phyloP scores from a whole-genome alignment of 2,329 filamentous ascomycete genomes.

The Fusarium sp. region DNA sequence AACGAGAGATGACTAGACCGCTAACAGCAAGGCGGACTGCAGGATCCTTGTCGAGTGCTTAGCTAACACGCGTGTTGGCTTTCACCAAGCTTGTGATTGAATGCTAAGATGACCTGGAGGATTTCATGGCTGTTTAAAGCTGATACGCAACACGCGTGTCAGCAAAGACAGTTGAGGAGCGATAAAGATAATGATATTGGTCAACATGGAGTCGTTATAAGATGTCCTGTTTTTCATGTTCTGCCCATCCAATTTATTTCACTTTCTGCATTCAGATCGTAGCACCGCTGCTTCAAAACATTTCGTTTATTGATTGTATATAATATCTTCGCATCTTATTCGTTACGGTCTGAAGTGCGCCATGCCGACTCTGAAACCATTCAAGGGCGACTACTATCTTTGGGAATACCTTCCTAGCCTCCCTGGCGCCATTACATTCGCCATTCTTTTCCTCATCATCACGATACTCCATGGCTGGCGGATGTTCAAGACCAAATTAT shows the following conservation, averaged over 20 bases:
- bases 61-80: constrained; percentile 42
- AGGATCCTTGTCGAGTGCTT: rapidly evolving
- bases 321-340: not conserved
- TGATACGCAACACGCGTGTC: constrained; percentile 35
- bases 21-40: rapidly evolving
- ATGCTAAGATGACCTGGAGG: not conserved
- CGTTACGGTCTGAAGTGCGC: no score
- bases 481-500: constrained; percentile 58
- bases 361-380: constrained; percentile 22
- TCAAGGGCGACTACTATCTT: constrained; percentile 19
- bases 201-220: rapidly evolving
- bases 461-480: constrained; percentile 57
- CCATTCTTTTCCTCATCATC: constrained; percentile 57
- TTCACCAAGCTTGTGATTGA: not conserved
- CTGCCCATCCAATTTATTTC: not conserved
- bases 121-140: not conserved
- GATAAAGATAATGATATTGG: rapidly evolving
- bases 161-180: not conserved
- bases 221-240: not conserved
- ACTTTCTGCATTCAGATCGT: not conserved
- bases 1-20: rapidly evolving
- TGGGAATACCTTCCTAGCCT: constrained; percentile 58
- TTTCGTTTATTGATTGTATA: no score
- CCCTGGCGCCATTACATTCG: constrained; percentile 59
- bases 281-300: not conserved